These are phyloP conservation scores for Boeremia exigua DNA, from an alignment of 2,329 filamentous ascomycete genomes.

Conservation along the genomic window DNA sequence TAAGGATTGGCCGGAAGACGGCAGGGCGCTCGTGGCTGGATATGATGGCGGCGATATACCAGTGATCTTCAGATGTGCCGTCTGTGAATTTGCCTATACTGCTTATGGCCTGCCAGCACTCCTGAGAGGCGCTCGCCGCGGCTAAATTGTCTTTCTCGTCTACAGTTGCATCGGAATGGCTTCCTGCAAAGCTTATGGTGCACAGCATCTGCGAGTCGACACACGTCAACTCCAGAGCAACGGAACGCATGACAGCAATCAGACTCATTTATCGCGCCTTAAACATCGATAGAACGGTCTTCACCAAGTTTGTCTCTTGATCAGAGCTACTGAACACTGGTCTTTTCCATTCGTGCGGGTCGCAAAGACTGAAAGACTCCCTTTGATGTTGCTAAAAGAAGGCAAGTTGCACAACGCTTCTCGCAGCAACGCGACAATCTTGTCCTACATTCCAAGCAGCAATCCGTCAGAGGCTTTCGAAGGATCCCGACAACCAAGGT, in stretches of 20 bases:
- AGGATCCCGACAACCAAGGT: conserved; percentile 6
- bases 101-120: not conserved
- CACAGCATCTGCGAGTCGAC: conserved; percentile 7
- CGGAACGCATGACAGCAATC: conserved; percentile 5
- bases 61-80: conserved; percentile 10
- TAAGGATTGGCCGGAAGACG: conserved; percentile 18
- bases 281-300: conserved; percentile 13
- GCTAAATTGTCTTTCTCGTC: conserved; percentile 12
- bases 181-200: conserved; percentile 12
- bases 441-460: conserved; percentile 17
- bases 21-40: conserved; percentile 23
- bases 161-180: conserved; percentile 16
- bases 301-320: not conserved
- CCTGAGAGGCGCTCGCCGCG: conserved; percentile 4
- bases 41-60: conserved; percentile 25
- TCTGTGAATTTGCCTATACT: not conserved
- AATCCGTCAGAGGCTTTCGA: conserved; percentile 12
- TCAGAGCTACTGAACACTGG: not conserved
- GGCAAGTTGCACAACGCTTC: conserved; percentile 15
- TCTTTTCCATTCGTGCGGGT: not conserved
- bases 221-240: conserved; percentile 14
- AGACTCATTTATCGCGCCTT: not conserved
- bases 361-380: not conserved
- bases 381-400: conserved; percentile 7
- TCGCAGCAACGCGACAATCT: conserved; percentile 12